Conservation (phyloP, 345 rosid genomes). For the Dovyalis caffra region DNA sequence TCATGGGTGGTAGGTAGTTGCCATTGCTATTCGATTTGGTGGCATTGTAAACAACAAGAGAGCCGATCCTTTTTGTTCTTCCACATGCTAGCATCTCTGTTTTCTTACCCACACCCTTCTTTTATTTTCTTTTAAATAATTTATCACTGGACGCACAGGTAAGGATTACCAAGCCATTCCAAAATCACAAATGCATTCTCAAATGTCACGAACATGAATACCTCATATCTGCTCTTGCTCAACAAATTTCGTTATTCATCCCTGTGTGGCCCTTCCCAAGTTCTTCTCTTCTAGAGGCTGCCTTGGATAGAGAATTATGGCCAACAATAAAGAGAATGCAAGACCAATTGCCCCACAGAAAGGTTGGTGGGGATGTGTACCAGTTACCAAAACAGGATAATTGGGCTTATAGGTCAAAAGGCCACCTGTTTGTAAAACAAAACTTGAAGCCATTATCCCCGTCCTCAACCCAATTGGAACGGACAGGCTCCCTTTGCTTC, state of each 20-base stretch:
- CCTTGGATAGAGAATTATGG: slow-evolving; percentile 61
- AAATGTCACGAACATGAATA: no score
- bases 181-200: not conserved
- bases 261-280: slow-evolving; percentile 3
- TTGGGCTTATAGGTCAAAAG: slow-evolving; percentile 43
- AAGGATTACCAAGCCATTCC: no score
- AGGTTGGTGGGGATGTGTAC: slow-evolving; percentile 69
- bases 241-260: not conserved
- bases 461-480: slow-evolving; percentile 68
- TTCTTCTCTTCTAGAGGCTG: slow-evolving; percentile 23
- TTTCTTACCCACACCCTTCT: not conserved
- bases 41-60: no score
- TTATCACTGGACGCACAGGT: not conserved
- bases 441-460: slow-evolving; percentile 67
- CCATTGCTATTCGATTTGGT: no score
- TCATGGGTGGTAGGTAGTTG: not conserved
- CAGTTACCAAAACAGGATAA: slow-evolving; percentile 61
- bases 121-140: no score
- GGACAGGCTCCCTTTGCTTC: slow-evolving; percentile 58
- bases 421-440: slow-evolving; percentile 61
- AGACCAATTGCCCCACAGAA: slow-evolving; percentile 78
- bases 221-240: not conserved
- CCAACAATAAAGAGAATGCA: slow-evolving; percentile 48
- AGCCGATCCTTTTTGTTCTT: not conserved
- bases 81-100: not conserved